Percentiles rank a stretch among this genome's conserved stretches.
These are phyloP conservation scores for Platanthera guangdongensis DNA, from an alignment of 106 monocot genomes.

Conservation along the genomic window DNA sequence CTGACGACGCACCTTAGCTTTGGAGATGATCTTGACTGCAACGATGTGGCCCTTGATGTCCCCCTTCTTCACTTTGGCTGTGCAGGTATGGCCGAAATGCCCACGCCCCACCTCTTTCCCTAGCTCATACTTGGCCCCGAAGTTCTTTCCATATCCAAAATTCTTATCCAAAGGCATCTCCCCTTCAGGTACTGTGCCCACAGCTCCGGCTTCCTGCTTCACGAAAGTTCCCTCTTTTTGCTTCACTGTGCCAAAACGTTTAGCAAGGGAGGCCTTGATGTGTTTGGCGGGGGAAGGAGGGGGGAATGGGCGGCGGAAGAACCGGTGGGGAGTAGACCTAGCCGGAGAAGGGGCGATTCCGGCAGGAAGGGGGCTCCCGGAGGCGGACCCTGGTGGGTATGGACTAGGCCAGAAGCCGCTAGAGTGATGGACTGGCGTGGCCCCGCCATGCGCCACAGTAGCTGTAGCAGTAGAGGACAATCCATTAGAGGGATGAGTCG, in stretches of 20 bases:
- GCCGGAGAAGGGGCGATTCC: slow-evolving; percentile 23
- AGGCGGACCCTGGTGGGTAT: slow-evolving; percentile 7
- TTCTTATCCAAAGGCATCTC: slow-evolving; percentile 30
- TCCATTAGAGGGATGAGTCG: not conserved
- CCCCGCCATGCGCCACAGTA: not conserved
- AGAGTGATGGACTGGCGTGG: slow-evolving; percentile 14
- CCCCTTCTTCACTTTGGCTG: slow-evolving; percentile 25
- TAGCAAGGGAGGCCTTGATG: slow-evolving; percentile 36
- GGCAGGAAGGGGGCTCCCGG: slow-evolving; percentile 18
- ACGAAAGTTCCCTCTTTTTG: slow-evolving; percentile 14
- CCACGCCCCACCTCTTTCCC: slow-evolving; percentile 38
- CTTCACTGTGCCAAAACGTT: slow-evolving; percentile 25
- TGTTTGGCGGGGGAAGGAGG: slow-evolving; percentile 50
- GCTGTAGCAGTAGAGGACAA: not conserved
- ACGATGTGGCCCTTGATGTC: slow-evolving; percentile 31
- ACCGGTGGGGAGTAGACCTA: slow-evolving; percentile 35
- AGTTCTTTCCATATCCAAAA: slow-evolving; percentile 35
- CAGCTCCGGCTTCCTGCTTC: slow-evolving; percentile 21
- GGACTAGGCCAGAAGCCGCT: slow-evolving; percentile 24
- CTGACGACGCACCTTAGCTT: slow-evolving; percentile 27
- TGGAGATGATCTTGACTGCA: slow-evolving; percentile 35
- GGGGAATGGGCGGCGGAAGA: slow-evolving; percentile 58
- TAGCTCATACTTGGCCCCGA: slow-evolving; percentile 29
- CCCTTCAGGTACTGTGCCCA: slow-evolving; percentile 3
- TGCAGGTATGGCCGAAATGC: slow-evolving; percentile 37